Percentiles rank a stretch among this genome's conserved stretches.
Conservation (phyloP, 345 rosid species). For the Populus deltoides region DNA sequence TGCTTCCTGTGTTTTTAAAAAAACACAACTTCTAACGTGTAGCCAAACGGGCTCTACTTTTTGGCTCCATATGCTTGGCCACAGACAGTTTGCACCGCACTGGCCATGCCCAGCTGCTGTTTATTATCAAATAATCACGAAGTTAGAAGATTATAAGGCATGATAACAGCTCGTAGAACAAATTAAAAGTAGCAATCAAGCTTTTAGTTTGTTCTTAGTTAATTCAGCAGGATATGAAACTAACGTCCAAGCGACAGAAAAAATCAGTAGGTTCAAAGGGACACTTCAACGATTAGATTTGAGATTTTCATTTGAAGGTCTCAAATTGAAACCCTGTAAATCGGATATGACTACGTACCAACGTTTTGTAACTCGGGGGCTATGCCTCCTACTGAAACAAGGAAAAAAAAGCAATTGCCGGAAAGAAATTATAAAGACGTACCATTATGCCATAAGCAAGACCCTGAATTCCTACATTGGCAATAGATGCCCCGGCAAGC, state of each 20-base stretch:
- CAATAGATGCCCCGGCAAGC: constrained; percentile 89
- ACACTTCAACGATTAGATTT: background rate
- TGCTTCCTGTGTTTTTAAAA: too few species aligned
- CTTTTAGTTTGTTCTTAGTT: background rate
- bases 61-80: constrained; percentile 94
- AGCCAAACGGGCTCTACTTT: too few species aligned
- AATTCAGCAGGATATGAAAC: background rate
- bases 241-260: background rate
- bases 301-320: background rate
- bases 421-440: background rate
- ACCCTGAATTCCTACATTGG: constrained; percentile 87
- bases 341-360: too few species aligned
- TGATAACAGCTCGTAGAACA: background rate
- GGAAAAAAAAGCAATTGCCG: background rate
- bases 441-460: constrained; percentile 97
- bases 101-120: constrained; percentile 89
- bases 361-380: too few species aligned
- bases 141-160: background rate
- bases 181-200: background rate
- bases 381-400: background rate
- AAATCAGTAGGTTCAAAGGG: background rate
- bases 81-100: constrained; percentile 93
- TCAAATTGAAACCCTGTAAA: too few species aligned
- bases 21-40: too few species aligned
- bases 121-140: background rate